These are phyloP conservation scores for Agrocybe pediades DNA, from an alignment of 768 basidiomycete species.

Conservation along the genomic window DNA sequence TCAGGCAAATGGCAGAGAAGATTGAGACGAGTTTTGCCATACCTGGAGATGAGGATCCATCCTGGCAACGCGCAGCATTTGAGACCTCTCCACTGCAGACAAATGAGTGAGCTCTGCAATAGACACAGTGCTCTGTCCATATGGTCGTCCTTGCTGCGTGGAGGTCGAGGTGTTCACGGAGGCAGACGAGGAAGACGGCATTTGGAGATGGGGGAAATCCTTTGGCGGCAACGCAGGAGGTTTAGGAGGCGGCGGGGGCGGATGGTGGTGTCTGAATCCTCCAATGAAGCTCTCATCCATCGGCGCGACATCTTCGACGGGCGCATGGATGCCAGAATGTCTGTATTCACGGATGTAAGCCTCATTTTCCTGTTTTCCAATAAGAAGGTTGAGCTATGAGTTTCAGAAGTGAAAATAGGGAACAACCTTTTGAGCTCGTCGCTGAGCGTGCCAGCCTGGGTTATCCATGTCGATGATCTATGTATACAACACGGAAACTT, in stretches of 20 bases:
- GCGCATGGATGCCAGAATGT: constrained; percentile 44
- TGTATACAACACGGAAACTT: not conserved
- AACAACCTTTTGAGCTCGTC: constrained; percentile 57
- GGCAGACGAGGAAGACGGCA: constrained; percentile 20
- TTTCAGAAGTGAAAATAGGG: not conserved
- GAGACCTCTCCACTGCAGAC: constrained; percentile 67
- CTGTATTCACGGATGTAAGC: constrained; percentile 26
- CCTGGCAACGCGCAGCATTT: constrained; percentile 52
- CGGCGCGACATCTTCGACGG: constrained; percentile 62
- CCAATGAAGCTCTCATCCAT: constrained; percentile 65
- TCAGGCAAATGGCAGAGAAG: not conserved
- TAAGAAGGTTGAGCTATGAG: constrained; percentile 6
- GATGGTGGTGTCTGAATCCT: constrained; percentile 43
- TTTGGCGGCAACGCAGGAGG: constrained; percentile 54
- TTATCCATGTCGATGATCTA: constrained; percentile 58
- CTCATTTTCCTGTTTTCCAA: constrained; percentile 31
- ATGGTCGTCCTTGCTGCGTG: constrained; percentile 17
- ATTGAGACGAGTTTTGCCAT: constrained; percentile 8
- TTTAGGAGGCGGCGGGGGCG: constrained; percentile 39
- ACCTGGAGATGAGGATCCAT: constrained; percentile 84
- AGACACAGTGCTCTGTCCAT: constrained; percentile 31
- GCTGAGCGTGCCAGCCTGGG: constrained; percentile 73
- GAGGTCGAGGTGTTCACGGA: not conserved
- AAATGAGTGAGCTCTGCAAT: constrained; percentile 48
- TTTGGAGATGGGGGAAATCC: constrained; percentile 30